These are phyloP conservation scores for Acacia melanoxylon DNA, from an alignment of 306 rosid genomes.

Conservation along the genomic window DNA sequence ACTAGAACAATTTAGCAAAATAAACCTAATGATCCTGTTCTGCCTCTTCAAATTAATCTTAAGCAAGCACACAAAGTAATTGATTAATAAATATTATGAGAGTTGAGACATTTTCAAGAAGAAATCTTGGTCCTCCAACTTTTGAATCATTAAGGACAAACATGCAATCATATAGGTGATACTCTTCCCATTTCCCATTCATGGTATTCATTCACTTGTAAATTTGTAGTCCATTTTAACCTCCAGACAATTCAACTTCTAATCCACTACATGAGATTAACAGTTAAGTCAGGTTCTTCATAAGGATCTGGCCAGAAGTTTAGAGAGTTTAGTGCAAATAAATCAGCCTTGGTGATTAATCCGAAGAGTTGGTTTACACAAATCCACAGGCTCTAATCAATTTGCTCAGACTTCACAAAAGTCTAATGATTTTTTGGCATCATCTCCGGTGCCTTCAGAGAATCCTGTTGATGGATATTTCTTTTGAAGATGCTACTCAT, in stretches of 20 bases:
- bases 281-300: background rate
- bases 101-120: background rate
- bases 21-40: background rate
- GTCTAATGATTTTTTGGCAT: background rate
- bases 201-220: background rate
- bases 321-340: background rate
- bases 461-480: background rate
- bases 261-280: background rate
- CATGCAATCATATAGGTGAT: background rate
- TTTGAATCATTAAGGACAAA: background rate
- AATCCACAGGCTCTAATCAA: background rate
- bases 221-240: background rate
- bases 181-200: background rate
- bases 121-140: background rate
- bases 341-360: background rate
- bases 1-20: background rate
- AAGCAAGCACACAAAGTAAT: background rate
- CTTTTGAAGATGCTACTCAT: background rate
- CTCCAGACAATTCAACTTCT: background rate
- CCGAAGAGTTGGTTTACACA: background rate
- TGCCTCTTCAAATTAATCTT: slow-evolving; percentile 8
- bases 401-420: background rate
- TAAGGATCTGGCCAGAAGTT: background rate
- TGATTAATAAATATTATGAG: background rate
- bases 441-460: background rate